phyloP scores from a whole-genome alignment of 176 grass and related monocot genomes.

The Carex myosuroides region DNA sequence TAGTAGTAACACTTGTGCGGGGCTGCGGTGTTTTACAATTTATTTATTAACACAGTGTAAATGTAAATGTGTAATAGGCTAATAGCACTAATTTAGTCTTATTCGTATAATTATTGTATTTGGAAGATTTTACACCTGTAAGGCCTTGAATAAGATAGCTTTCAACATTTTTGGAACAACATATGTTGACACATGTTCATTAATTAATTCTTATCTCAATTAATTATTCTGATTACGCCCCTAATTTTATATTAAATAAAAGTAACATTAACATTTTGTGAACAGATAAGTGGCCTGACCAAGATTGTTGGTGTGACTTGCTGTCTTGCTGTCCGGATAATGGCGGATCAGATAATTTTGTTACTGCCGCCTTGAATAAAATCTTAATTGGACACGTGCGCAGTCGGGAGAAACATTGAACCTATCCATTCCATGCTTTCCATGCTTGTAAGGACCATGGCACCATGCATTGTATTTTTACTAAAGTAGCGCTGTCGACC shows the following conservation, averaged over 20 bases:
- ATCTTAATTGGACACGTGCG: constrained; percentile 20
- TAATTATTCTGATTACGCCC: no score
- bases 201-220: no score
- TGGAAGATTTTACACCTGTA: background rate
- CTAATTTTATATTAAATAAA: no score
- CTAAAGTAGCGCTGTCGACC: background rate
- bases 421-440: background rate
- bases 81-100: background rate
- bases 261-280: background rate
- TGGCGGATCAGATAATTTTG: background rate
- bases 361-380: background rate
- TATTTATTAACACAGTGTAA: background rate
- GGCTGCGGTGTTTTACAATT: background rate
- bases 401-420: constrained; percentile 22
- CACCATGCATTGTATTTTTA: no score
- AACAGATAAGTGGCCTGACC: background rate
- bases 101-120: background rate
- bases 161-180: background rate
- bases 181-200: background rate
- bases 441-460: no score
- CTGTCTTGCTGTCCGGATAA: background rate
- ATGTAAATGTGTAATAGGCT: no score
- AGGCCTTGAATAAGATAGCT: background rate
- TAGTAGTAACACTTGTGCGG: background rate
- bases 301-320: background rate